Conservation (phyloP, 1,284 basidiomycete genomes). For the Ganoderma leucocontextum region DNA sequence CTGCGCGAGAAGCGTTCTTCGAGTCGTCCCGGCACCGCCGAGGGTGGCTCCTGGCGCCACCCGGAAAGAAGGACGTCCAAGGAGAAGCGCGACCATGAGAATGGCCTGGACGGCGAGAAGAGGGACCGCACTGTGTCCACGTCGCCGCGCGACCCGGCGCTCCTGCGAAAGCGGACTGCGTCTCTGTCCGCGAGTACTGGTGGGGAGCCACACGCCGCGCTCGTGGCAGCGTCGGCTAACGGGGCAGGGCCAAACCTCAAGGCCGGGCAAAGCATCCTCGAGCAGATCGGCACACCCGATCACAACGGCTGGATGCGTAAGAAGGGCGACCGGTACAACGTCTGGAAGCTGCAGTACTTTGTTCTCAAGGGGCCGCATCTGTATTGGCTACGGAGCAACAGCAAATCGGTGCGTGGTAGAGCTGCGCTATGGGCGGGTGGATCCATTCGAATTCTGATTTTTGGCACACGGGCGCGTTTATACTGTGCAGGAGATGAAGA, state of each 20-base stretch:
- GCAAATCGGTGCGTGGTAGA: constrained; percentile 61
- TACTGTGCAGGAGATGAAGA: constrained; percentile 79
- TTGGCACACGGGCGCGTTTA: constrained; percentile 8
- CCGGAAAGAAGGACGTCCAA: constrained; percentile 27
- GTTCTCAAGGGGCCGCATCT: constrained; percentile 94
- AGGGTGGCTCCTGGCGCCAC: constrained; percentile 36
- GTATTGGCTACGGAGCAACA: constrained; percentile 84
- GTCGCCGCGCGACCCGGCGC: constrained; percentile 36
- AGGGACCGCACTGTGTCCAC: constrained; percentile 29
- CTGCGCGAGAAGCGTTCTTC: constrained; percentile 46
- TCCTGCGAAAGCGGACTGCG: constrained; percentile 63
- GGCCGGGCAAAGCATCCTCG: constrained; percentile 76
- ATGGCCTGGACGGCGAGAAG: constrained; percentile 32
- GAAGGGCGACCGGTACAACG: constrained; percentile 92
- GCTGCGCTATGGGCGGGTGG: constrained; percentile 9
- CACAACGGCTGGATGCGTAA: constrained; percentile 95
- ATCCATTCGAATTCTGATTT: constrained; percentile 18
- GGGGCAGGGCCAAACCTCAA: constrained; percentile 52
- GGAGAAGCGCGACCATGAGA: constrained; percentile 13
- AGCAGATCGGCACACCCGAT: constrained; percentile 91
- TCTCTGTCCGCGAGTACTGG: constrained; percentile 25
- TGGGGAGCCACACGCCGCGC: constrained; percentile 8
- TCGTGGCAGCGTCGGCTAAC: constrained; percentile 12
- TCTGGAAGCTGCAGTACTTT: constrained; percentile 94
- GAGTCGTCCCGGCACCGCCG: constrained; percentile 48